Evolutionary conservation across 2,329 filamentous ascomycete species (phyloP).

Genomic region (Sordariomycetes sp.): DNA sequence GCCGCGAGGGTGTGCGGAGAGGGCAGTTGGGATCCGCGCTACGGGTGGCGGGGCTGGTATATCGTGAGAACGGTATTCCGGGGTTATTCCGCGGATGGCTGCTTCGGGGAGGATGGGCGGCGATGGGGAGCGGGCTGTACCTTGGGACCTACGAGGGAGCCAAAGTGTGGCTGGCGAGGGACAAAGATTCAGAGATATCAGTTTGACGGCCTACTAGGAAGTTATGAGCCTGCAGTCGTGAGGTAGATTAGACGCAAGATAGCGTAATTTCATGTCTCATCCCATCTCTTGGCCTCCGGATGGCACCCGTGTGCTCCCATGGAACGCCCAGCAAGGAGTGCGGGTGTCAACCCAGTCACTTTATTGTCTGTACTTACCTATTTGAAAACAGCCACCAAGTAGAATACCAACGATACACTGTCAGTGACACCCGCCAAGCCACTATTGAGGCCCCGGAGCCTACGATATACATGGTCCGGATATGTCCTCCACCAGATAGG

Average conservation of each 20-base stretch:
- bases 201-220: background rate
- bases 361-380: no score
- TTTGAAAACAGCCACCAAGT: no score
- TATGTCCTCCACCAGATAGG: no score
- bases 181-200: slow-evolving; percentile 20
- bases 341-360: no score
- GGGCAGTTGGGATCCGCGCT: slow-evolving; percentile 30
- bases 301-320: background rate
- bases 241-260: background rate
- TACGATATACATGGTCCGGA: no score
- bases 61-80: slow-evolving; percentile 50
- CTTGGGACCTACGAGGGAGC: slow-evolving; percentile 76
- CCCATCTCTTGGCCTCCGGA: no score
- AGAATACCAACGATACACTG: no score
- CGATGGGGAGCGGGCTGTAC: slow-evolving; percentile 72
- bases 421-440: no score
- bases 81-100: slow-evolving; percentile 68
- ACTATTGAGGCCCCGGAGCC: no score
- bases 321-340: no score
- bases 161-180: slow-evolving; percentile 43
- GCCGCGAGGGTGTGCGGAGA: slow-evolving; percentile 12
- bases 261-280: no score
- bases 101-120: slow-evolving; percentile 67
- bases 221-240: background rate
- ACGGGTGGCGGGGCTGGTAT: slow-evolving; percentile 51